Evolutionary conservation across 2,329 filamentous ascomycete genomes (phyloP).

Genomic region (Beauveria medogensis): DNA sequence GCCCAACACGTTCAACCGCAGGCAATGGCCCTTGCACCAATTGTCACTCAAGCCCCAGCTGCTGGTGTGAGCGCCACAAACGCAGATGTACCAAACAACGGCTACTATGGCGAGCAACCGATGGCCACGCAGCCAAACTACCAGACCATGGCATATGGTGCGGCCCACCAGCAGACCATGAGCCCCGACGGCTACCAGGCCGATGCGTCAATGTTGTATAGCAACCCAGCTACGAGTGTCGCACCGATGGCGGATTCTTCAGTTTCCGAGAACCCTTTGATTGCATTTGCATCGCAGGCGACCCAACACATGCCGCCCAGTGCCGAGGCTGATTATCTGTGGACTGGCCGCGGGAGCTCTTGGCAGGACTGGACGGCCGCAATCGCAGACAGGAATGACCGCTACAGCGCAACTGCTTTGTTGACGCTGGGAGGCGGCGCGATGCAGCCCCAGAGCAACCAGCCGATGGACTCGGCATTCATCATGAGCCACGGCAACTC

Average conservation of each 20-base stretch:
- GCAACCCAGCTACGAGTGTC: constrained; percentile 15
- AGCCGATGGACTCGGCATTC: constrained; percentile 1
- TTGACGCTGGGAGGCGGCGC: constrained; percentile 34
- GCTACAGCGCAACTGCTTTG: constrained; percentile 41
- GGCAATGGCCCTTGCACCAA: background rate
- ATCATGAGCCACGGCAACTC: constrained; percentile 1
- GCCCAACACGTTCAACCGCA: background rate
- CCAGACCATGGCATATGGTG: constrained; percentile 22
- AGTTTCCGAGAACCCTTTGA: constrained; percentile 28
- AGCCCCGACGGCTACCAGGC: constrained; percentile 18
- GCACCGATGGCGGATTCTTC: constrained; percentile 16
- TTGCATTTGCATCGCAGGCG: constrained; percentile 32
- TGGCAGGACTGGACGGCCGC: constrained; percentile 50
- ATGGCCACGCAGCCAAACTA: constrained; percentile 23
- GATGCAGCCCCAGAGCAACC: constrained; percentile 8
- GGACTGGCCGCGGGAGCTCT: constrained; percentile 31
- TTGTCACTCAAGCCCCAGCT: background rate
- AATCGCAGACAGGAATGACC: constrained; percentile 40
- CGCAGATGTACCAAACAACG: constrained; percentile 19
- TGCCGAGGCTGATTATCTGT: constrained; percentile 23
- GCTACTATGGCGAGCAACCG: constrained; percentile 22
- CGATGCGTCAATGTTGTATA: constrained; percentile 23
- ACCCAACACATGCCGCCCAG: constrained; percentile 26
- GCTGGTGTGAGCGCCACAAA: background rate
- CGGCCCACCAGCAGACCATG: constrained; percentile 19